Base-by-base conservation (phyloP, 2,329 filamentous ascomycete species). In the Fusarium sp. region DNA sequence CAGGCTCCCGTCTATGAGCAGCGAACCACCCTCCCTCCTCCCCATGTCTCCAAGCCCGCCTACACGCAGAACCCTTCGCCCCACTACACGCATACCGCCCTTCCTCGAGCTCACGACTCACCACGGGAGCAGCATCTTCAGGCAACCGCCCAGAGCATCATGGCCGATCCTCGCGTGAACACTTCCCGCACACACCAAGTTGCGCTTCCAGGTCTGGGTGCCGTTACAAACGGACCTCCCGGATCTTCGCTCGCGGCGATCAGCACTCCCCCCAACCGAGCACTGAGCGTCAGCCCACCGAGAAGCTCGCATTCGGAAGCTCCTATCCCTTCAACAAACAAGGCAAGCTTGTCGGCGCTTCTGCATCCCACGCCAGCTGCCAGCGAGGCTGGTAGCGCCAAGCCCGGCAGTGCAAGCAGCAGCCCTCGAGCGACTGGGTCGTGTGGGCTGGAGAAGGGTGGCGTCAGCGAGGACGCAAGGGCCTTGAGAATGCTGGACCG, bases 401-500 rank as follows among this genome's bases (percentile, higher is more conserved):
- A 86, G 68, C 80, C 84, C 31, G 81, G 81, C 73, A 86, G 86
- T 75, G 84, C 83, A 9, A 79, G 80, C 72, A 89, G 86, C 74
- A 84, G 81, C 62, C 81, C 81, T 8, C 79, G 82, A 60, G 68
- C 77, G 22, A 77, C 68, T 39, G 78, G 70, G 24, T 61, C 78
- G 18, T 77, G 76, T 20, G 73, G 75, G 6, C 64, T 80, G 10
- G 82, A 83, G 58, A 81, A 81, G 68, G 76, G 78, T 29, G 88
- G 86, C 6, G 90, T 89, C 58, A 84, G 87, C 20, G 92, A 94
- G 80, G 92, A 94, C 74, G 88, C 88, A 70, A 86, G 91, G 74
- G 92, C 91, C 2, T 81, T 94, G 54, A 87, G 90, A 72, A 91
- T 93, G 79, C 84, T 94, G 59, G 90, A 94, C 81, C 85, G 87